These are phyloP conservation scores for Caryopteris hybrid DNA, from an alignment of 305 asterid species.

Conservation along the genomic window DNA sequence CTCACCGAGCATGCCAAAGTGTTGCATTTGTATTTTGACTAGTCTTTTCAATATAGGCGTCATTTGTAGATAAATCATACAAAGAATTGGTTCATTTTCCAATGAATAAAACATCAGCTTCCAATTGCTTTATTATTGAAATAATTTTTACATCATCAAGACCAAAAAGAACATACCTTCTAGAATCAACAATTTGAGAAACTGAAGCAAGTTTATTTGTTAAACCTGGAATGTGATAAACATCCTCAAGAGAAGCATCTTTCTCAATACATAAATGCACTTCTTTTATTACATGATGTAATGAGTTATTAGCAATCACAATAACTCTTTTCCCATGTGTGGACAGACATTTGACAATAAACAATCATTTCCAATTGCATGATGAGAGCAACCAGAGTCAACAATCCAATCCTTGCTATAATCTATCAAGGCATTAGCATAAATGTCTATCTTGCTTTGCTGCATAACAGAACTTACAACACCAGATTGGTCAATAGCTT, in stretches of 20 bases:
- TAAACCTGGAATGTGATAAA: not conserved
- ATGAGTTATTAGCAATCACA: slow-evolving; percentile 13
- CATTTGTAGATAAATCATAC: not conserved
- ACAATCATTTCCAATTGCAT: too few relatives aligned
- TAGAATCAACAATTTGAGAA: not conserved
- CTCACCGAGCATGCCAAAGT: not conserved
- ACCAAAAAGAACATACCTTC: not conserved
- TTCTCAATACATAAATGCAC: not conserved
- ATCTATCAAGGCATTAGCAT: not conserved
- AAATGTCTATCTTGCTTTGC: not conserved
- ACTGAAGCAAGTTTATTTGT: too few relatives aligned
- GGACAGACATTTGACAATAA: too few relatives aligned
- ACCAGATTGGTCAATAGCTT: not conserved
- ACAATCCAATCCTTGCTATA: slow-evolving; percentile 19
- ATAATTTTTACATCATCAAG: not conserved
- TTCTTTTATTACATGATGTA: slow-evolving; percentile 11
- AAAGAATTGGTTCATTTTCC: not conserved
- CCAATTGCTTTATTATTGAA: not conserved
- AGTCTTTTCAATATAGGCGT: too few relatives aligned
- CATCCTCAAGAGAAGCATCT: slow-evolving; percentile 8
- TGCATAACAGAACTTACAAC: not conserved
- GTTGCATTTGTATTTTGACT: not conserved
- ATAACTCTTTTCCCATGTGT: slow-evolving; percentile 5
- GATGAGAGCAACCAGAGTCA: slow-evolving; percentile 25
- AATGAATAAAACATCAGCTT: not conserved